Base-by-base conservation (phyloP, 1,284 basidiomycete species). In the Moesziomyces sp. region DNA sequence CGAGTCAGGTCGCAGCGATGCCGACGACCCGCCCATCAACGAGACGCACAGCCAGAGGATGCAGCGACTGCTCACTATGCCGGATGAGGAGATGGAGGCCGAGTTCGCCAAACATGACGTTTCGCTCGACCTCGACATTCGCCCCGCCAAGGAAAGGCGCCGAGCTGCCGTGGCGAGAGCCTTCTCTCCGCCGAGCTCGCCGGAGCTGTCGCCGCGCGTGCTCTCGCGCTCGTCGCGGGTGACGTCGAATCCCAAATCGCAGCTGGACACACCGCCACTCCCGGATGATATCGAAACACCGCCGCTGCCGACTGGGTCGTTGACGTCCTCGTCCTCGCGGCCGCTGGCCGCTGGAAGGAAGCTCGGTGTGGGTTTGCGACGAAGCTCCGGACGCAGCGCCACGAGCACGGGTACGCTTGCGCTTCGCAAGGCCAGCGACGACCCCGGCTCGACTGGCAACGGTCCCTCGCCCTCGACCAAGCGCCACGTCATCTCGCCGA, bases 31-130 rank as follows among this genome's bases (percentile, higher is more conserved):
- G 5, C 56, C 53, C 3, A 23, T 48, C 16, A 50, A 61, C 28
- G 64, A 68, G 35, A 71, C 68, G 11, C 68, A 64, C 55, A 74
- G 63, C 26, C 67, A 70, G 33, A 56, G 42, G 23, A 18, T 70
- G 18, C 48, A 28, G 0, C 66, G 66, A 16, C 48, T 73, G 4
- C 52, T 69, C 48, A 33, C 23, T 5, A 18, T 49, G 0, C 8
- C 11, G 3, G 24, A 54, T 6, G 50, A 52, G 38, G 56, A 66
- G 19, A 14, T 51, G 9, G 68, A 71, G 11, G 51, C 46, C 7
- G 35, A 65, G 0, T 23, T 38, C 6, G 58, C 50, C 10, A 56
- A 58, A 28, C 61, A 60, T 35, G 50, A 75, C n/a, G 42, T 57
- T 4, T 63, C 60, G 26, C 64, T 73, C 43, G 42, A 44, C n/a